phyloP scores from a whole-genome alignment of 163 green algal species.

The Volvox carteri region DNA sequence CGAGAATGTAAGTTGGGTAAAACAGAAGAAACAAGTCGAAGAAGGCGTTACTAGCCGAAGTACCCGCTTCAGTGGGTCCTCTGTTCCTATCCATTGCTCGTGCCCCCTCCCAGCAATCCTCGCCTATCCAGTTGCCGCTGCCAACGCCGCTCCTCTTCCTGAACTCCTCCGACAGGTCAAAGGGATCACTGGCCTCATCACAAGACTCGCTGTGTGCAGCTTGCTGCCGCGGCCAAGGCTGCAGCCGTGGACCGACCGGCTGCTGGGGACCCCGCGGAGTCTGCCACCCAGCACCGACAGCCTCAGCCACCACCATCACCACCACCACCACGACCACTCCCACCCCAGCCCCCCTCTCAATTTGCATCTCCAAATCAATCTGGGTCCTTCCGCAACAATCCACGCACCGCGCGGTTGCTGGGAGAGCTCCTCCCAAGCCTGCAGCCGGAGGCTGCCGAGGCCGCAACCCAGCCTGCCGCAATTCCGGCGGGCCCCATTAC shows the following conservation, averaged over 20 bases:
- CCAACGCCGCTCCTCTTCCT: background rate
- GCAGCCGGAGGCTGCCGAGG: background rate
- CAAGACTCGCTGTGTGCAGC: conserved; percentile 17
- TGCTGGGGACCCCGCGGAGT: background rate
- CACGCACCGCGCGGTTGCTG: conserved; percentile 4
- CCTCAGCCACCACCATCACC: conserved; percentile 6
- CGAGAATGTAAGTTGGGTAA: conserved; percentile 52
- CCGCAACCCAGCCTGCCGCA: background rate
- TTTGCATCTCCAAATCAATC: background rate
- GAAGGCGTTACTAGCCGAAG: too few relatives aligned
- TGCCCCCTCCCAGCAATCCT: too few relatives aligned
- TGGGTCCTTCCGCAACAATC: conserved; percentile 1
- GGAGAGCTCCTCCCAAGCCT: background rate
- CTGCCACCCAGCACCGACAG: background rate
- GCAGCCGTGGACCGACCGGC: background rate
- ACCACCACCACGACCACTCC: background rate
- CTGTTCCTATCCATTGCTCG: background rate
- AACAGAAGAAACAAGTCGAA: too few relatives aligned
- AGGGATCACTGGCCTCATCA: conserved; percentile 50
- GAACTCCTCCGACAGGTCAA: conserved; percentile 13
- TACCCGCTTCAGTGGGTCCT: background rate
- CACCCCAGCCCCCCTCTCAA: background rate
- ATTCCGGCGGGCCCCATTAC: too few relatives aligned
- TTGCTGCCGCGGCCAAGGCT: conserved; percentile 10
- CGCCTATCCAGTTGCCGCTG: too few relatives aligned